Evolutionary conservation across 805 yeast genomes (phyloP), one percentile per base, ranked within the genome.

Genomic region (Hanseniaspora hatyaiensis): DNA sequence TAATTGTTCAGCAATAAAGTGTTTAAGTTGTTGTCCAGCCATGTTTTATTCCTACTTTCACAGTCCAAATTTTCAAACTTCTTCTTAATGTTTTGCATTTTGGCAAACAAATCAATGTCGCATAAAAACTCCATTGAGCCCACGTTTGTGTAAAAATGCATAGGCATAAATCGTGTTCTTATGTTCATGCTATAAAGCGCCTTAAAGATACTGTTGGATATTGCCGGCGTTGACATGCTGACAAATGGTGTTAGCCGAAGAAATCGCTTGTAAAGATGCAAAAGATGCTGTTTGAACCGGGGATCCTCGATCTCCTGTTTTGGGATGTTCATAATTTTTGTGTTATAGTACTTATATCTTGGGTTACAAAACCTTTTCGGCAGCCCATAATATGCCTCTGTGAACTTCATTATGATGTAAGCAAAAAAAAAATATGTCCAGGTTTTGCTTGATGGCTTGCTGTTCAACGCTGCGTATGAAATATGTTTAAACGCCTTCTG

Each of bases 201-300:
- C 9, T n/a, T 9, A 11, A 37, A n/a, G 15, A 18, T 37, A 6
- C 16, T 15, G 11, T 6, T 26, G 23, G 40, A n/a, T n/a, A 37
- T 16, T 4, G 31, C 12, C 16, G 20, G 5, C 9, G 31, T 15
- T 26, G 39, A 23, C 3, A 36, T 12, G 19, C 19, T 22, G 12
- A 43, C 36, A 5, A 43, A 22, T 11, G 34, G 13, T 3, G 33
- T 19, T 4, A 43, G 24, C 16, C 47, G 16, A 5, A 43, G 26
- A 34, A 43, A 43, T 6, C 47, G 16, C 15, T 43, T 43, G 23
- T 43, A 43, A 1, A 43, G 11, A 20, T 34, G 29, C 30, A 37
- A 16, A 24, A 43, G 31, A 26, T n/a, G n/a, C n/a, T n/a, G n/a
- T n/a, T n/a, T n/a, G n/a, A n/a, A n/a, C n/a, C n/a, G 8, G 12